Evolutionary conservation across 495 filamentous ascomycete species (phyloP).

Genomic region (Penicillium coffeae): DNA sequence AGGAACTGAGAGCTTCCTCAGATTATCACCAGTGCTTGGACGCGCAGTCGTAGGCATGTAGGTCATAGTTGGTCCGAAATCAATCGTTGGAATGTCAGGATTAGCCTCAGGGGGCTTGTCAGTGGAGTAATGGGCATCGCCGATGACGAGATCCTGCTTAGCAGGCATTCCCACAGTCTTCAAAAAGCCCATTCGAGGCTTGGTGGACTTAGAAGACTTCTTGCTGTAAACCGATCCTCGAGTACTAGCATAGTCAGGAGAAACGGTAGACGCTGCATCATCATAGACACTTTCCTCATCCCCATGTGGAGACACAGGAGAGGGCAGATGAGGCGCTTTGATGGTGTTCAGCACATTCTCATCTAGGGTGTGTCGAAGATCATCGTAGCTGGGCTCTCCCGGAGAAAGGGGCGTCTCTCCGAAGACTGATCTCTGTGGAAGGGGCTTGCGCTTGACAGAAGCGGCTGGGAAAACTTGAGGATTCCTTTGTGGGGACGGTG

Average conservation of each 20-base stretch:
- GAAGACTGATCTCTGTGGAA: slow-evolving; percentile 41
- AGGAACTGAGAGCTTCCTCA: slow-evolving; percentile 28
- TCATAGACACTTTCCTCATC: slow-evolving; percentile 50
- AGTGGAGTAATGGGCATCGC: slow-evolving; percentile 54
- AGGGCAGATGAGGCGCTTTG: slow-evolving; percentile 26
- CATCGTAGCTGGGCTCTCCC: slow-evolving; percentile 55
- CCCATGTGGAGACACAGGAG: slow-evolving; percentile 28
- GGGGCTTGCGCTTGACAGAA: slow-evolving; percentile 60
- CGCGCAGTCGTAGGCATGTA: slow-evolving; percentile 55
- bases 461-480: slow-evolving; percentile 39
- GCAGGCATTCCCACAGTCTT: slow-evolving; percentile 70
- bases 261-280: slow-evolving; percentile 45
- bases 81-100: slow-evolving; percentile 66
- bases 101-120: slow-evolving; percentile 29
- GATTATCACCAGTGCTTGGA: slow-evolving; percentile 34
- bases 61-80: slow-evolving; percentile 79
- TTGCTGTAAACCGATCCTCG: slow-evolving; percentile 60
- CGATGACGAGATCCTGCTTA: slow-evolving; percentile 52
- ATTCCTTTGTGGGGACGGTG: slow-evolving; percentile 25
- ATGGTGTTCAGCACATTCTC: slow-evolving; percentile 57
- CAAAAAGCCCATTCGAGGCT: slow-evolving; percentile 75
- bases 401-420: slow-evolving; percentile 3
- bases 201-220: slow-evolving; percentile 56
- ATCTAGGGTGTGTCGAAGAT: slow-evolving; percentile 63
- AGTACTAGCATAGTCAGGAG: slow-evolving; percentile 69